A percentile compares a stretch with the other conserved stretches of the same genome.
phyloP scores from a whole-genome alignment of 1,139 yeast species.

The Scheffersomyces stambukii region DNA sequence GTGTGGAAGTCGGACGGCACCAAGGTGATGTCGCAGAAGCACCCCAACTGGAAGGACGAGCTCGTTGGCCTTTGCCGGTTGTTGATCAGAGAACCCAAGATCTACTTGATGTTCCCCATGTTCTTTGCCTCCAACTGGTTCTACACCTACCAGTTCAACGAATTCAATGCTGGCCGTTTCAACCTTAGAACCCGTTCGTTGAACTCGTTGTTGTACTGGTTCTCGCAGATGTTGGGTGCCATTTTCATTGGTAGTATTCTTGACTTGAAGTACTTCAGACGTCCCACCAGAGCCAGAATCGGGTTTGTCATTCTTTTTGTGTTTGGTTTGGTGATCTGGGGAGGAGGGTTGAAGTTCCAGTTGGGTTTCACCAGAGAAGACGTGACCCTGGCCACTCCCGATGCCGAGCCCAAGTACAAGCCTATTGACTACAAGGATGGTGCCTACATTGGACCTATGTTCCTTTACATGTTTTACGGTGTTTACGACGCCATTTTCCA shows the following conservation, averaged over 20 bases:
- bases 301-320: conserved; percentile 44
- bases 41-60: conserved; percentile 48
- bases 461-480: conserved; percentile 60
- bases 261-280: conserved; percentile 38
- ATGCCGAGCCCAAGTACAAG: conserved; percentile 13
- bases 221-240: conserved; percentile 58
- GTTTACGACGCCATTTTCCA: conserved; percentile 56
- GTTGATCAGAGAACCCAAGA: conserved; percentile 44
- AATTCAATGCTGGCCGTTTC: conserved; percentile 53
- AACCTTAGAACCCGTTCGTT: conserved; percentile 57
- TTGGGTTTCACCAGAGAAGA: conserved; percentile 39
- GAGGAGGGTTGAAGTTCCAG: conserved; percentile 58
- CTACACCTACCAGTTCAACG: conserved; percentile 61
- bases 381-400: conserved; percentile 17
- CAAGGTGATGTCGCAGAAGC: conserved; percentile 39
- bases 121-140: conserved; percentile 64
- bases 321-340: conserved; percentile 51
- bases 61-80: conserved; percentile 35
- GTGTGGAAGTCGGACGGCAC: conserved; percentile 54
- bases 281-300: conserved; percentile 44
- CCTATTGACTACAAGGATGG: conserved; percentile 45
- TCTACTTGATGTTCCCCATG: conserved; percentile 51
- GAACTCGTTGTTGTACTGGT: conserved; percentile 58
- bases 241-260: conserved; percentile 43
- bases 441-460: conserved; percentile 54